Evolutionary conservation across 2,329 filamentous ascomycete genomes (phyloP), one percentile per base, ranked within the genome.

Genomic region (Dactylellina cionopaga): DNA sequence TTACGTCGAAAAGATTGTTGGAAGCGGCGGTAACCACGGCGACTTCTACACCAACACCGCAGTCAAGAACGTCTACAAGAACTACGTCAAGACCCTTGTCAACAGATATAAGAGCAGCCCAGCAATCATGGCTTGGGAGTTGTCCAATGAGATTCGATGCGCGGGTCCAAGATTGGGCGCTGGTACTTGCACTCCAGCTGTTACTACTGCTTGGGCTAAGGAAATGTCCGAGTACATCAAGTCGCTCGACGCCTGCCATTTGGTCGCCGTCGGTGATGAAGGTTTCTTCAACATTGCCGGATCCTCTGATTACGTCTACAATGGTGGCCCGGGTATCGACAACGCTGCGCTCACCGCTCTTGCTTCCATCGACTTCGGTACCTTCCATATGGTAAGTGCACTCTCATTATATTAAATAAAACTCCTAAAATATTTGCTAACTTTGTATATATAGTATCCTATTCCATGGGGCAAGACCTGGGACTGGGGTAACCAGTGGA

Each of bases 41-140:
- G 80, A 80, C 5, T 90, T 87, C 83, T 90, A 88, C 79, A 86
- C 83, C 11, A 84, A 85, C 76, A 76, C 81, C 0, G 79, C 80
- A 0, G 83, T 84, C 10, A 86, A 88, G 79, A 77, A 81, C 0
- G 84, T 87, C 60, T 90, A 90, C 78, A 86, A 86, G 75, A 82
- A 81, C 54, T 90, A 90, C 77, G 83, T 90, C 77, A 81, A 84
- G 52, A 81, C 82, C 0, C 82, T 90, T 3, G 83, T 90, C 2
- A 84, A 80, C 19, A 82, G 88, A 9, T 90, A 89, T 80, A 83
- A 81, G 43, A 81, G 82, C 73, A 88, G 86, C 0, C 80, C 85
- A 0, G 84, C 88, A 0, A 83, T 90, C 51, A 85, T 90, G 74
- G 86, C 87, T 0, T 90, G 88, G 88, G 88, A 90, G 76, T 81